Percentiles rank a stretch among this genome's conserved stretches.
These are phyloP conservation scores for Otatea glauca DNA, from an alignment of 176 grass and related monocot species.

Conservation along the genomic window DNA sequence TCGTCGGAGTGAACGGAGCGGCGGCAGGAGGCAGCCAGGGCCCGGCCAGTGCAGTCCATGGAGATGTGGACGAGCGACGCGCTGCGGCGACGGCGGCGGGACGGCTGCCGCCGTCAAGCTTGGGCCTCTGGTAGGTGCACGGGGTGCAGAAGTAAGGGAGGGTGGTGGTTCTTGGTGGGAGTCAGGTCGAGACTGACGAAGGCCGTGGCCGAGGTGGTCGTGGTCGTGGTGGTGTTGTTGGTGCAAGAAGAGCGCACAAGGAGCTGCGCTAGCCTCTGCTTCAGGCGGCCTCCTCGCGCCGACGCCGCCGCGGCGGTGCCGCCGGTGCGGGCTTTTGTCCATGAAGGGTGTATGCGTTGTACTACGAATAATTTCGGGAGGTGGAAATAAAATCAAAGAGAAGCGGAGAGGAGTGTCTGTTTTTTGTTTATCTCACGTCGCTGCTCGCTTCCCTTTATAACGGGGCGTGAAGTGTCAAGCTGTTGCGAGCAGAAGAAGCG, in stretches of 20 bases:
- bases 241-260: slow-evolving; percentile 72
- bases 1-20: slow-evolving; percentile 47
- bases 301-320: slow-evolving; percentile 27
- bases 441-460: slow-evolving; percentile 7
- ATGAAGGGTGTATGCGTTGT: slow-evolving; percentile 39
- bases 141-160: slow-evolving; percentile 53
- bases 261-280: slow-evolving; percentile 66
- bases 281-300: slow-evolving; percentile 52
- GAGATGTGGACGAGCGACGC: slow-evolving; percentile 65
- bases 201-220: slow-evolving; percentile 24
- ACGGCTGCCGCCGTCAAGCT: slow-evolving; percentile 17
- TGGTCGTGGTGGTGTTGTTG: slow-evolving; percentile 38
- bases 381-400: not conserved
- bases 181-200: slow-evolving; percentile 46
- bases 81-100: slow-evolving; percentile 26
- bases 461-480: not conserved
- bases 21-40: slow-evolving; percentile 33
- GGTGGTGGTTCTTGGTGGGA: slow-evolving; percentile 39
- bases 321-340: slow-evolving; percentile 41
- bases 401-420: not conserved
- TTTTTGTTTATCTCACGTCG: slow-evolving; percentile 35
- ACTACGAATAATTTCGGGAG: not conserved
- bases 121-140: slow-evolving; percentile 52
- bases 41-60: slow-evolving; percentile 50
- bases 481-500: not conserved